Base-by-base conservation (phyloP, 345 rosid genomes). In the Euclidium syriacum region DNA sequence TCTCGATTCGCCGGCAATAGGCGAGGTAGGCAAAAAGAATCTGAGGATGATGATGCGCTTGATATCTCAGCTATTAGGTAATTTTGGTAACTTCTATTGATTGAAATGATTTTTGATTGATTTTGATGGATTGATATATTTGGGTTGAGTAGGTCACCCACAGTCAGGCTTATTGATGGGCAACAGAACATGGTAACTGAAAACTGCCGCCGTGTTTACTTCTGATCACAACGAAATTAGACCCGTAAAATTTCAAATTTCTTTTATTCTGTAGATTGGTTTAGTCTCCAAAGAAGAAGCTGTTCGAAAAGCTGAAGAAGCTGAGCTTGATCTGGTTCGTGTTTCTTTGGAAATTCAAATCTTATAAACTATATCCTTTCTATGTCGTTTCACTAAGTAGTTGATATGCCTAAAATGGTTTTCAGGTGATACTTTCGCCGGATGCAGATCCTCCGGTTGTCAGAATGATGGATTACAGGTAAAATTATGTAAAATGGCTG, bases 371-470 rank as follows among this genome's bases (percentile, higher is more conserved):
- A 15, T 0, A n/a, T 47, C 15, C 35, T 53, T 46, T 27, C 10
- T 41, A 1, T 43, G 7, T 20, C 24, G n/a, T 34, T 40, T 62
- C 23, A 44, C 19, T 30, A 0, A 18, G 50, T 16, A n/a, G 36
- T 10, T 26, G 0, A 11, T 10, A 18, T 36, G 36, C 39, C n/a
- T 36, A 41, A n/a, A 10, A 30, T 19, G 32, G 20, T 66, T 61
- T 72, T 68, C 81, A 94, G 99, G 95, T 94, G 67, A 79, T 90
- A 61, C 64, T 90, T 58, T 87, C 96, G 38, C 92, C 97, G 4
- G 95, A 94, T 70, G 91, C 95, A 1, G 95, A 94, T 68, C 97
- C 96, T 67, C 99, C 92, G 0, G 96, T 94, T 68, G 80, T 87
- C 63, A 79, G 78, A 82, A 87, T 85, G 77, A 90, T 87, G 96